Percentiles rank a stretch among this genome's conserved stretches.
Evolutionary conservation across 1,139 yeast genomes (phyloP).

Genomic region (Pichia sp.): DNA sequence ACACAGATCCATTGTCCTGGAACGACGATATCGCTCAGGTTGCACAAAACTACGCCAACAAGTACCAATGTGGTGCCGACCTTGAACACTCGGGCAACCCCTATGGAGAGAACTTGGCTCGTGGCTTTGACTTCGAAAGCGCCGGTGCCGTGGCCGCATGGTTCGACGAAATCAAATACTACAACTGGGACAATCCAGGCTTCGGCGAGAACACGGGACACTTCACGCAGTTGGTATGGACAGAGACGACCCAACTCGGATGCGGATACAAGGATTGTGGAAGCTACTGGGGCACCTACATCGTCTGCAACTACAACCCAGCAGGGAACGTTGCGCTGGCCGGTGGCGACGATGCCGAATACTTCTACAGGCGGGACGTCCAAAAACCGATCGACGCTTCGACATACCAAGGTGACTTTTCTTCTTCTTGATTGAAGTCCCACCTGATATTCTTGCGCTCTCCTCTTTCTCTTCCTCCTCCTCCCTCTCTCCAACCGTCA

Average conservation of each 20-base stretch:
- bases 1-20: slow-evolving; percentile 62
- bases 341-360: slow-evolving; percentile 35
- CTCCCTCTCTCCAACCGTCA: not conserved
- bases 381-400: slow-evolving; percentile 19
- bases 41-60: slow-evolving; percentile 68
- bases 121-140: slow-evolving; percentile 54
- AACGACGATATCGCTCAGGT: slow-evolving; percentile 54
- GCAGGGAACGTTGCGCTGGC: slow-evolving; percentile 53
- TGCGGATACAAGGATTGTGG: slow-evolving; percentile 56
- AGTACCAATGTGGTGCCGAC: slow-evolving; percentile 58
- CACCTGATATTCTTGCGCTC: too few species aligned
- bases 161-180: slow-evolving; percentile 66
- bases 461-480: not conserved
- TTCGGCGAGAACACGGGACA: slow-evolving; percentile 52
- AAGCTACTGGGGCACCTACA: slow-evolving; percentile 45
- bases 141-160: slow-evolving; percentile 74
- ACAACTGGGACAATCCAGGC: slow-evolving; percentile 50
- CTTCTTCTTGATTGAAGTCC: not conserved
- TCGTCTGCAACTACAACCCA: slow-evolving; percentile 61
- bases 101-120: slow-evolving; percentile 86
- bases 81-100: slow-evolving; percentile 74
- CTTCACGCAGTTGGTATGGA: slow-evolving; percentile 69
- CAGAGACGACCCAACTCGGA: slow-evolving; percentile 48
- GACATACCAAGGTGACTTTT: not conserved
- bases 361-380: slow-evolving; percentile 42